Base-by-base conservation (phyloP, 2,329 filamentous ascomycete genomes). In the Ophiocordyceps camponoti-saundersi region DNA sequence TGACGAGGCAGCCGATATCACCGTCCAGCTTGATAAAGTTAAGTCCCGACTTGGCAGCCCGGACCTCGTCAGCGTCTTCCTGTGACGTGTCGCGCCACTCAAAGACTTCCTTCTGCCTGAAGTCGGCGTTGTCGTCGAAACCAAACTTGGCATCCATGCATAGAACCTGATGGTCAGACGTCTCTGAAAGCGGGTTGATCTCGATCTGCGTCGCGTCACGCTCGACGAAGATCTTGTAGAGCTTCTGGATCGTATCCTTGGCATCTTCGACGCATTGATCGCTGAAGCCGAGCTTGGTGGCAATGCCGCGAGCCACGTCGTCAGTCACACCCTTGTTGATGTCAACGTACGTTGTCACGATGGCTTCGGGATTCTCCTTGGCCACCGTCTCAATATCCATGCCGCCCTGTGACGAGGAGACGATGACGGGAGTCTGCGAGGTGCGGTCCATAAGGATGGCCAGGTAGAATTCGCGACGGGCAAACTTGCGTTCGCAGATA, bases 21-120 rank as follows among this genome's bases (percentile, higher is more conserved):
- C 92, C 92, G 63, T 96, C 92, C 51, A 98, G 83, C 80, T 98
- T 98, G 78, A 98, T 98, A 74, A 98, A 98, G 80, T 98, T 98
- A 56, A 98, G 80, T 60, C 87, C 87, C 56, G 80, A 89, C 77
- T 94, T 74, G 60, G 89, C 89, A 59, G 92, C 92, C 70, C 90
- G 90, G 61, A 98, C 90, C 75, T 98, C 92, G 63, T 98, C 92
- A 47, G 90, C 70, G 66, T 98, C 92, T 71, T 98, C 92, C 72
- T 98, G 92, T 48, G 84, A 85, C 58, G 83, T 82, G 65, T 98
- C 92, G 67, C 92, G 85, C 86, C 84, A 93, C 56, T 76, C 73
- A 68, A 96, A 98, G 57, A 95, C 72, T 58, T 96, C 90, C 78
- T 95, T 85, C 71, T 98, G 92, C 65, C 92, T 82, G 81, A 90